Conservation (phyloP, 768 basidiomycete species). For the Antrodiella citrinella region DNA sequence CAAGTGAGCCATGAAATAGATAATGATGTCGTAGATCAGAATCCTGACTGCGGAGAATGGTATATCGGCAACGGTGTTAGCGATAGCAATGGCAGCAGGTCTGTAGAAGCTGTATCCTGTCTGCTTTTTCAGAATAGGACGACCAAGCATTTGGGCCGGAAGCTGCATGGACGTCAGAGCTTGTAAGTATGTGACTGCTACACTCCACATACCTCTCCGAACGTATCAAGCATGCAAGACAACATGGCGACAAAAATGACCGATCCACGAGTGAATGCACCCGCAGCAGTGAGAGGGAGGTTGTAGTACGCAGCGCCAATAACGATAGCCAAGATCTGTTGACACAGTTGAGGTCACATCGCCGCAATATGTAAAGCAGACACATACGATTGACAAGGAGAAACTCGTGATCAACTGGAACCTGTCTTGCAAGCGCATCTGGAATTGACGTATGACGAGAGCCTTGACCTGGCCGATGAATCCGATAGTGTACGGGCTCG, state of each 20-base stretch:
- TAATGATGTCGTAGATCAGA: constrained; percentile 52
- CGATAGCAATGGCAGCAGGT: constrained; percentile 54
- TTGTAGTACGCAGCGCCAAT: constrained; percentile 71
- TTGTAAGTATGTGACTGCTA: not conserved
- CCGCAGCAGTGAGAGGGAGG: constrained; percentile 62
- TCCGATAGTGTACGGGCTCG: constrained; percentile 78
- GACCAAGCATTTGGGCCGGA: constrained; percentile 72
- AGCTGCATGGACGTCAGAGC: constrained; percentile 30
- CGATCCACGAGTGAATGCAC: constrained; percentile 83
- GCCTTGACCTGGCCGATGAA: constrained; percentile 68
- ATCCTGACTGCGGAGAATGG: constrained; percentile 58
- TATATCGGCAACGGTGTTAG: constrained; percentile 60
- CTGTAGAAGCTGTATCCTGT: constrained; percentile 59
- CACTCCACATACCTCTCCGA: constrained; percentile 46
- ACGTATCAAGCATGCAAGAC: constrained; percentile 63
- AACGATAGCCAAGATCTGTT: constrained; percentile 50
- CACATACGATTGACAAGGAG: constrained; percentile 48
- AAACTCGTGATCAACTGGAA: constrained; percentile 74
- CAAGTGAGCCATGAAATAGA: constrained; percentile 62
- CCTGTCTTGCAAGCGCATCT: constrained; percentile 62
- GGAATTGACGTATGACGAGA: constrained; percentile 66
- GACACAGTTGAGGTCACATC: too few relatives aligned
- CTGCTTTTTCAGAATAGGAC: constrained; percentile 64
- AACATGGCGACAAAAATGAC: constrained; percentile 69
- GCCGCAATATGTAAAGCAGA: constrained; percentile 9